These are phyloP conservation scores for Penicillium riverlandense DNA, from an alignment of 495 filamentous ascomycete species.

Conservation along the genomic window DNA sequence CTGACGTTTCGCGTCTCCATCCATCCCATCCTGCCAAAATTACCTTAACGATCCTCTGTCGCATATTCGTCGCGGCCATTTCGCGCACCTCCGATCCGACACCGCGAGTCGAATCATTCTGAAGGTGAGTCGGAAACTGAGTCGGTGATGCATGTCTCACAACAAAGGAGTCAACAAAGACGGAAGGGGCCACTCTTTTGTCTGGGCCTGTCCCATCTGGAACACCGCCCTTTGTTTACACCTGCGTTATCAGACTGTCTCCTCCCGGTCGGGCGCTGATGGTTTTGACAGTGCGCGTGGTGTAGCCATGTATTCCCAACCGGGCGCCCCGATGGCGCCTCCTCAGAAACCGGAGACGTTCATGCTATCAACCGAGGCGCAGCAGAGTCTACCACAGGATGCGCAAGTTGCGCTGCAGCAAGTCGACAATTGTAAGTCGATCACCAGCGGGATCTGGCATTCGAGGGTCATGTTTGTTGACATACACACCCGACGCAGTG, in stretches of 20 bases:
- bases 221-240: conserved; percentile 9
- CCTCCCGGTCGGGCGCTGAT: conserved; percentile 14
- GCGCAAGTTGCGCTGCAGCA: conserved; percentile 96
- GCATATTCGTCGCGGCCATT: conserved; percentile 11
- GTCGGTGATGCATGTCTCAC: conserved; percentile 4
- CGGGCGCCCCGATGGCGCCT: conserved; percentile 52
- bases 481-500: conserved; percentile 50
- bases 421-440: conserved; percentile 87
- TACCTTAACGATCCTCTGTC: conserved; percentile 1
- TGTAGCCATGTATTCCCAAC: conserved; percentile 44
- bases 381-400: conserved; percentile 92
- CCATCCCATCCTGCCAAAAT: conserved; percentile 6
- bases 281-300: conserved; percentile 3
- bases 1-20: conserved; percentile 18
- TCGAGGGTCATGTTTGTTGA: conserved; percentile 6
- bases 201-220: neutral
- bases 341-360: conserved; percentile 96
- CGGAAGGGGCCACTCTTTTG: neutral
- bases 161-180: neutral
- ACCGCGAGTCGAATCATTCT: neutral
- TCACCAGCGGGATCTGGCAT: neutral
- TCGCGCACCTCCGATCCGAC: neutral
- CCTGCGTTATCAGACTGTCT: conserved; percentile 9
- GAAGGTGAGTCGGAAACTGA: conserved; percentile 4
- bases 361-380: conserved; percentile 92